Evolutionary conservation across 306 rosid species (phyloP), one percentile per base, ranked within the genome.

Genomic region (Rosa multiflora): DNA sequence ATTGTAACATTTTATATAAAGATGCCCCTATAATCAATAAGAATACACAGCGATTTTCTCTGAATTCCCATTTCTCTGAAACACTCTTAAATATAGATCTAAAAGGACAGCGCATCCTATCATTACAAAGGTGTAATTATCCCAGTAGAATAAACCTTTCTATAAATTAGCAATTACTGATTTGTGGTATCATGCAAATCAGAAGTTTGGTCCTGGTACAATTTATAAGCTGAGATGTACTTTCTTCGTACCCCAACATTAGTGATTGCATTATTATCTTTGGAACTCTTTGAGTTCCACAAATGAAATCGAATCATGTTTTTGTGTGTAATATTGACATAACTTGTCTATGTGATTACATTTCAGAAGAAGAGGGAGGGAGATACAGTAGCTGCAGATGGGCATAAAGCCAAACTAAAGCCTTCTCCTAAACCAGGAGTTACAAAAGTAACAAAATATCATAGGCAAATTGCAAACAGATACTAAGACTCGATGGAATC

Each of bases 401-500:
- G 52, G 42, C 32, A n/a, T 12, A 26, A 17, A 26, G 51, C 64
- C 43, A 35, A 48, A 46, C 40, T 9, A 75, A 76, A 46, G 74
- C 64, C 40, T 48, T 51, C 59, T 69, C 59, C 69, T 29, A 32
- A 3, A 7, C 63, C 10, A 66, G 71, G 23, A 39, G 78, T n/a
- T 20, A 14, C n/a, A 73, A 35, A 56, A 10, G 6, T 32, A 32
- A 32, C 2, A 52, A 32, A 42, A 32, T 49, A 66, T 49, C 53
- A 21, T 20, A n/a, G 21, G 26, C 48, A 23, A 21, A 46, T 49
- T 44, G 40, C 26, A 78, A 55, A 72, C 32, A 48, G 66, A 62
- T 78, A 73, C 73, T 67, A 80, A 26, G 83, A 84, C 20, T 80
- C 87, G 6, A 66, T 80, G 67, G 87, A 84, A 47, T 48, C 18